Base-by-base conservation (phyloP, 805 yeast species). In the Metschnikowia vanudenii region DNA sequence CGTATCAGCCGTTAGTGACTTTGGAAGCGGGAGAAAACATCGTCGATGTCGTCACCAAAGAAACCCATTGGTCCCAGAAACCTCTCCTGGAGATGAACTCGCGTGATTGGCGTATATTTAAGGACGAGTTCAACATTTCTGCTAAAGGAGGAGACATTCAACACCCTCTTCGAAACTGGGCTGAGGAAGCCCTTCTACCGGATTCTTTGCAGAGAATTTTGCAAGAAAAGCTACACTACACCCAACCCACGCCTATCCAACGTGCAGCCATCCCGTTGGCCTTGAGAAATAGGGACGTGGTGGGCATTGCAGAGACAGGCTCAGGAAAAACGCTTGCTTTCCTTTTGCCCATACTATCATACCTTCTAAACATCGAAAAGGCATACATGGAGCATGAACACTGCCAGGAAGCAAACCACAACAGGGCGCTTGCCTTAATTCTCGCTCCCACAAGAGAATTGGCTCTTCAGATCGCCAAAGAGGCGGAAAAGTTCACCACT, bases 271-370 rank as follows among this genome's bases (percentile, higher is more conserved):
- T 92, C 4, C 97, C 97, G 0, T 68, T 84, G 20, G 83, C 85
- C 0, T 56, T 83, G 18, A 61, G 69, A 0, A 69, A 75, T 3
- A 65, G 80, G 19, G 97, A 92, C 62, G 71, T 88, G 2, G 74
- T 91, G 17, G 98, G 96, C 12, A 78, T 91, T n/a, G 97, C 98
- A 0, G 90, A 90, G 55, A 92, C 99, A 0, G 99, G 99, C 11
- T 87, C 96, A 1, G 99, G 99, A 57, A 92, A 94, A 61, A 92
- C 99, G 0, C 70, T 91, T 11, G 85, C 95, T 2, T 92, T 84
- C 64, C 62, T 87, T 10, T 64, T 92, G 2, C 98, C 99, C 0
- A 65, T 88, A 41, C 59, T 87, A 9, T 62, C 80, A 2, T 81
- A 80, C 52, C 68, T 85, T 13, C 52, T 67, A 6, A 50, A 56